phyloP scores from a whole-genome alignment of 2,329 filamentous ascomycete genomes.

The Neonectria sp. region DNA sequence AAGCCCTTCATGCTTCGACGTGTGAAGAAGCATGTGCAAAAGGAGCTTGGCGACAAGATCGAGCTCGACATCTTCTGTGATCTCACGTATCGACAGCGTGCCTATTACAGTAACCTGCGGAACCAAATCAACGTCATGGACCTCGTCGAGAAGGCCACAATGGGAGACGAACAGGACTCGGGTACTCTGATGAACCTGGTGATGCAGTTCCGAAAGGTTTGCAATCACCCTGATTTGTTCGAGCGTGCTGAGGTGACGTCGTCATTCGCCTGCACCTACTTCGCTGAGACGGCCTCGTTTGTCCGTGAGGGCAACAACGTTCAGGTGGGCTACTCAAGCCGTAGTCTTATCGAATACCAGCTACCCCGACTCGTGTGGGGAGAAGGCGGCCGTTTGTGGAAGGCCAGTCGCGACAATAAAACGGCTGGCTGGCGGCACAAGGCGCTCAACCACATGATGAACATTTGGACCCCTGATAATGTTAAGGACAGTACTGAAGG shows the following conservation, averaged over 20 bases:
- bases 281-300: constrained; percentile 96
- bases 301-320: constrained; percentile 88
- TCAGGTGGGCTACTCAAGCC: constrained; percentile 87
- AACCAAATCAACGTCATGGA: constrained; percentile 99
- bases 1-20: constrained; percentile 99
- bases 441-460: constrained; percentile 86
- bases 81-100: constrained; percentile 94
- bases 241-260: constrained; percentile 94
- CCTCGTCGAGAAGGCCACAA: constrained; percentile 95
- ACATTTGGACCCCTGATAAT: constrained; percentile 89
- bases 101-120: constrained; percentile 91
- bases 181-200: constrained; percentile 99
- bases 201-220: constrained; percentile 99
- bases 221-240: constrained; percentile 97
- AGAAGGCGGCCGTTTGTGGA: constrained; percentile 82
- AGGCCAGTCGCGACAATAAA: constrained; percentile 80
- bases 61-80: constrained; percentile 97
- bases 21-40: constrained; percentile 99
- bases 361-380: constrained; percentile 87
- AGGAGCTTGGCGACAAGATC: constrained; percentile 98
- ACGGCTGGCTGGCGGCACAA: constrained; percentile 85
- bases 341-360: constrained; percentile 87
- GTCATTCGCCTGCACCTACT: constrained; percentile 86
- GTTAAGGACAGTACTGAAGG: constrained; percentile 75
- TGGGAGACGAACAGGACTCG: constrained; percentile 94